Evolutionary conservation across 208 protist species (phyloP).

Genomic region (Leishmania braziliensis): DNA sequence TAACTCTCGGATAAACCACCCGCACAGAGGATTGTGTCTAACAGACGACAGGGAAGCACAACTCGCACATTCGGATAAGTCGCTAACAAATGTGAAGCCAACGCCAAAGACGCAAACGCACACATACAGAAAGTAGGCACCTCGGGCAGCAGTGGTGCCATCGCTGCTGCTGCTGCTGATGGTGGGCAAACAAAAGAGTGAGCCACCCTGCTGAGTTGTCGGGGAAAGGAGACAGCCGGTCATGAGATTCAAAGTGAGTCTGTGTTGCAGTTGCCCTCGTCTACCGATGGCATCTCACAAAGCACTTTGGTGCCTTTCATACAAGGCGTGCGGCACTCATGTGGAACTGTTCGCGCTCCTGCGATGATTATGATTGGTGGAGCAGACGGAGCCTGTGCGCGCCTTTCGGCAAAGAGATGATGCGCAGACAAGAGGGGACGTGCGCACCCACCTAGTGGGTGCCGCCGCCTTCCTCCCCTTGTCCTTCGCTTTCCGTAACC

Average conservation of each 20-base stretch:
- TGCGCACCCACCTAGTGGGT: not conserved
- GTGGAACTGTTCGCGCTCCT: not conserved
- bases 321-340: not conserved
- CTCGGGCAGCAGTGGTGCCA: not conserved
- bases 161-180: not conserved
- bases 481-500: not conserved
- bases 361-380: not conserved
- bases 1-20: not conserved
- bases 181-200: not conserved
- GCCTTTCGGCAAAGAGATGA: not conserved
- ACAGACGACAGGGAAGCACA: not conserved
- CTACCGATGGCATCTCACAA: not conserved
- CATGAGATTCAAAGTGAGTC: not conserved
- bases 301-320: not conserved
- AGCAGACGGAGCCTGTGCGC: not conserved
- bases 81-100: constrained; percentile 4
- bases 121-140: not conserved
- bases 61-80: constrained; percentile 7
- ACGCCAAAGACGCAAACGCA: not conserved
- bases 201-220: not conserved
- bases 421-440: not conserved
- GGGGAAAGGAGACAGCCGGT: not conserved
- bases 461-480: not conserved
- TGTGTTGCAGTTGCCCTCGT: not conserved
- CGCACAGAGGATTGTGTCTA: not conserved